Percentiles rank a stretch among this genome's conserved stretches.
Conservation (phyloP, 2,329 filamentous ascomycete genomes). For the Myriosclerotinia duriaeana region DNA sequence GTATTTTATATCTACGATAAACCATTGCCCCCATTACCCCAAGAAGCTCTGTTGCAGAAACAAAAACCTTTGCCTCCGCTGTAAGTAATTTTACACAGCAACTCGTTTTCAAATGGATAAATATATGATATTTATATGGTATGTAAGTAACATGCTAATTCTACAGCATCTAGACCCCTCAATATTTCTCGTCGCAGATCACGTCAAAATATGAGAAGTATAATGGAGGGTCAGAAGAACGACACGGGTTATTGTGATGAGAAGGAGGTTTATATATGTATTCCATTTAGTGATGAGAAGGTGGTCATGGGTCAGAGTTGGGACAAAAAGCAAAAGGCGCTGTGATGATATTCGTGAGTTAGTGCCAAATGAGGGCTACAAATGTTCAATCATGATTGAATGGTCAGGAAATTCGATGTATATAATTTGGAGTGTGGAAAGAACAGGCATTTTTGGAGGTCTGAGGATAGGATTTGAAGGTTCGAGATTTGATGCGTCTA, state of each 20-base stretch:
- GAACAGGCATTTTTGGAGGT: not conserved
- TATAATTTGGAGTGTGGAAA: not conserved
- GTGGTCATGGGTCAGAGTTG: not conserved
- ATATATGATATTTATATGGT: not conserved
- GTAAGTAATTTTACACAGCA: not conserved
- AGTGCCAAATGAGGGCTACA: not conserved
- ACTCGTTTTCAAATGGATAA: too few species aligned
- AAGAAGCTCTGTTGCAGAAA: constrained; percentile 3
- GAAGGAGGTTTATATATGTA: constrained; percentile 19
- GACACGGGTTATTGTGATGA: constrained; percentile 10
- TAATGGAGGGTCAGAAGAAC: not conserved
- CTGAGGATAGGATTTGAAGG: not conserved
- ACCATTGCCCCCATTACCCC: constrained; percentile 17
- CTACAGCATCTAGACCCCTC: not conserved
- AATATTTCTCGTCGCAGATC: constrained; percentile 5
- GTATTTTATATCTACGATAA: constrained; percentile 24
- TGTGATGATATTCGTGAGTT: not conserved
- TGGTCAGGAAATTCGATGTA: not conserved
- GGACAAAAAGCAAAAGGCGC: not conserved
- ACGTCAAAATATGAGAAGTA: not conserved
- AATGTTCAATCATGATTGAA: not conserved
- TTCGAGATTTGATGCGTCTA: not conserved
- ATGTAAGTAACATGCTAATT: not conserved
- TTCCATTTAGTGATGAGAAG: constrained; percentile 20
- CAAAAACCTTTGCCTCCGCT: constrained; percentile 21